Evolutionary conservation across 2,329 filamentous ascomycete genomes (phyloP).

Genomic region (Xylariaceae sp.): DNA sequence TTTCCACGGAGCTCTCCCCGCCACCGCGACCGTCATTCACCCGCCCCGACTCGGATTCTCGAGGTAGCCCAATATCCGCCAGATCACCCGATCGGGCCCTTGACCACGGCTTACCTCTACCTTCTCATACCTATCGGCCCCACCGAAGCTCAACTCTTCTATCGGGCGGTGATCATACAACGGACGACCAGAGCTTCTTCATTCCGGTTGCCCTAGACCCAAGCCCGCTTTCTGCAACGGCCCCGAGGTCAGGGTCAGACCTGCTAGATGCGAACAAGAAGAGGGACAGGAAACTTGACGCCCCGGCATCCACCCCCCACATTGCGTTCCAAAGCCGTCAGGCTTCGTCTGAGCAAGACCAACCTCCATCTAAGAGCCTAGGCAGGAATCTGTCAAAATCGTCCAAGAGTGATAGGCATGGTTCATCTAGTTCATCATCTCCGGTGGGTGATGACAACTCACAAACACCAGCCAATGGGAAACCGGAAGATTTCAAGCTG

Average conservation of each 20-base stretch:
- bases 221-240: conserved; percentile 51
- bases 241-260: conserved; percentile 50
- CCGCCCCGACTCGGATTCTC: conserved; percentile 50
- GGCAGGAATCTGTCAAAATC: conserved; percentile 46
- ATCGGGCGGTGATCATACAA: conserved; percentile 41
- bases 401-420: conserved; percentile 33
- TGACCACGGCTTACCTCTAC: conserved; percentile 54
- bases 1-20: conserved; percentile 46
- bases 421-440: conserved; percentile 30
- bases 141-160: conserved; percentile 68
- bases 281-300: conserved; percentile 43
- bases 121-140: conserved; percentile 70
- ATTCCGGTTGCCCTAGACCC: conserved; percentile 72
- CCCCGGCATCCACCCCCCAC: conserved; percentile 65
- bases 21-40: conserved; percentile 48
- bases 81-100: conserved; percentile 49
- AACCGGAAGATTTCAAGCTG: conserved; percentile 63
- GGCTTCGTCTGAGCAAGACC: conserved; percentile 55
- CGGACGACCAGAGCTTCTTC: conserved; percentile 62
- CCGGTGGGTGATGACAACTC: conserved; percentile 36
- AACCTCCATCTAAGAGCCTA: conserved; percentile 46
- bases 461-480: conserved; percentile 36
- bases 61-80: conserved; percentile 47
- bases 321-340: conserved; percentile 78
- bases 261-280: conserved; percentile 40